Percentiles rank a stretch among this genome's conserved stretches.
Conservation (phyloP, 768 basidiomycete species). For the Galerina marginata region DNA sequence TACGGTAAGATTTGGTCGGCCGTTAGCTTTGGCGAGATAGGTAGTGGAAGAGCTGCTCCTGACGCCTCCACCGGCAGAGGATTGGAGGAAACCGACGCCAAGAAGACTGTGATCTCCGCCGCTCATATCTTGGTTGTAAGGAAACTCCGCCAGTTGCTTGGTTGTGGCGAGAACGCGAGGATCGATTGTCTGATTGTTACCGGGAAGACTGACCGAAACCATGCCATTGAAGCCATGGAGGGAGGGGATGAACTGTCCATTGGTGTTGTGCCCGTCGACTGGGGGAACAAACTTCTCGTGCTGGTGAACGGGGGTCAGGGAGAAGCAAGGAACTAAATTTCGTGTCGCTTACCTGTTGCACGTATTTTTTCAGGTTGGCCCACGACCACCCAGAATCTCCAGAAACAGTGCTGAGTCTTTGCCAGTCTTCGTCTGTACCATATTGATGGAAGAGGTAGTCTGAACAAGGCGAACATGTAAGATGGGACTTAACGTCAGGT, state of each 20-base stretch:
- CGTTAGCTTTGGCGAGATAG: constrained; percentile 34
- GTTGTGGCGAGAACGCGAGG: constrained; percentile 42
- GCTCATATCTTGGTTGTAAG: constrained; percentile 40
- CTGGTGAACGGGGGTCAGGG: constrained; percentile 16
- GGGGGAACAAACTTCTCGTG: constrained; percentile 42
- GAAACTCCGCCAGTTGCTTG: constrained; percentile 36
- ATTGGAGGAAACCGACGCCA: constrained; percentile 41
- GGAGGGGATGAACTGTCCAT: constrained; percentile 39
- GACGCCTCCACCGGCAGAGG: constrained; percentile 35
- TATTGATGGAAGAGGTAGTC: constrained; percentile 42
- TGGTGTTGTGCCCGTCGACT: constrained; percentile 41
- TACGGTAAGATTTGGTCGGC: constrained; percentile 41
- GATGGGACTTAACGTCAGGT: constrained; percentile 1
- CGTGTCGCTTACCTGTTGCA: constrained; percentile 29
- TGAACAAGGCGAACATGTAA: constrained; percentile 6
- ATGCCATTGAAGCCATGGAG: constrained; percentile 41
- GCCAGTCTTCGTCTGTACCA: constrained; percentile 41
- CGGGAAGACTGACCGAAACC: constrained; percentile 37
- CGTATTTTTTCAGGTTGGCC: constrained; percentile 35
- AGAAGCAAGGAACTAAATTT: too few relatives aligned
- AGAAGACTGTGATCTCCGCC: constrained; percentile 33
- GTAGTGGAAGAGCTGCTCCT: constrained; percentile 43
- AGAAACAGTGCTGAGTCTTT: constrained; percentile 37
- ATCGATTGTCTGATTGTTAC: constrained; percentile 35
- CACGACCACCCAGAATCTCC: constrained; percentile 44